Conservation (phyloP, 345 rosid species). For the Angophora floribunda region DNA sequence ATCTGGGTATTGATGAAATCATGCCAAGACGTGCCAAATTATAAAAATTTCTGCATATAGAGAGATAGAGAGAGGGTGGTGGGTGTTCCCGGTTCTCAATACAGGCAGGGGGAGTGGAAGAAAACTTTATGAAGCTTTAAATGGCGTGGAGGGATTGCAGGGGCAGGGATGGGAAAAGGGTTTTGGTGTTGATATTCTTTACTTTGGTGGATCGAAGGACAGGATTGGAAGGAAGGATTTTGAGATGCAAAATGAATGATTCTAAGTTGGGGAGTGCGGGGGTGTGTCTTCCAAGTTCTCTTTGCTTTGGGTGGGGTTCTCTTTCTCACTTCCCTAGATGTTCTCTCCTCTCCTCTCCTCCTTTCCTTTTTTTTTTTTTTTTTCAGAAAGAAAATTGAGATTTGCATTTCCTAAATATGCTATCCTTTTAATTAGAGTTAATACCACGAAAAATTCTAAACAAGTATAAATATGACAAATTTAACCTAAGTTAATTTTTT, state of each 20-base stretch:
- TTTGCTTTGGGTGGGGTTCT: conserved; percentile 19
- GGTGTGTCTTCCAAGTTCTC: conserved; percentile 21
- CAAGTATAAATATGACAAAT: rapidly evolving
- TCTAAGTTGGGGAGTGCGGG: background rate
- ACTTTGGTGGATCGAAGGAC: conserved; percentile 34
- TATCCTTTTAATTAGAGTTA: background rate
- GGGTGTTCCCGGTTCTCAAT: conserved; percentile 43
- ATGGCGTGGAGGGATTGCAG: background rate
- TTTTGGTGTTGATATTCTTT: conserved; percentile 21
- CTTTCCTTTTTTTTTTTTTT: background rate
- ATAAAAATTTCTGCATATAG: background rate
- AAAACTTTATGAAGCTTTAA: conserved; percentile 33
- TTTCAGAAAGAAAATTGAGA: background rate
- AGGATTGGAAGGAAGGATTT: conserved; percentile 25
- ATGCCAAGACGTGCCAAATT: conserved; percentile 7
- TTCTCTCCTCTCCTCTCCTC: conserved; percentile 36
- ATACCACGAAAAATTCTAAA: background rate
- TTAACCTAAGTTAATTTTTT: too few relatives aligned
- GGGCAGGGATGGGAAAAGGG: conserved; percentile 17
- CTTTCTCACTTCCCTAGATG: conserved; percentile 73
- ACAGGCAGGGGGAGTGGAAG: conserved; percentile 40
- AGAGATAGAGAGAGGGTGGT: background rate
- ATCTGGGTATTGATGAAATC: conserved; percentile 62
- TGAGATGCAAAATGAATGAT: conserved; percentile 1
- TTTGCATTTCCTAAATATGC: background rate